Base-by-base conservation (phyloP, 805 yeast species). In the Sporopachydermia lactativora region DNA sequence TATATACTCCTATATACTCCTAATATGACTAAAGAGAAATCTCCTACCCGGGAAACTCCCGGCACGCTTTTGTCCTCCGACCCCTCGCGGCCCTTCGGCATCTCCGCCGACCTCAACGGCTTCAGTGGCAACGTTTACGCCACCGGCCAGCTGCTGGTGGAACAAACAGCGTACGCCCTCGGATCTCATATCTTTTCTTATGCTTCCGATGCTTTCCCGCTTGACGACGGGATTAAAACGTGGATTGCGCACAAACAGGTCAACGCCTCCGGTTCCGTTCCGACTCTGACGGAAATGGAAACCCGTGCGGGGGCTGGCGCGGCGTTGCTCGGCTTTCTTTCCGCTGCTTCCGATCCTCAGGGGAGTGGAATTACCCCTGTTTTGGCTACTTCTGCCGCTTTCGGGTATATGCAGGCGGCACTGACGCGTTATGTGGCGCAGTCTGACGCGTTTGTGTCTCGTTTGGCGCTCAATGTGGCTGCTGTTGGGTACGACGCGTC, bases 231-330 rank as follows among this genome's bases (percentile, higher is more conserved):
- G 38, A 54, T 80, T 46, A 65, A 64, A 45, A 57, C 68, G 40
- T 85, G 95, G 95, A 54, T 67, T 36, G 57, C 62, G 37, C 58
- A 65, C 39, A 65, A 64, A 52, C 68, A 72, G 51, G 52, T 55
- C 34, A 79, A 80, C 53, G 63, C 73, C 11, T 53, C 58, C 37
- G 77, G 76, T 17, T 59, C 57, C n/a, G 73, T 77, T 41, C 92
- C 94, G 18, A 65, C 65, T 41, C 59, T 79, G 49, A 65, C 74
- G 53, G 62, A 52, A 40, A 50, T 59, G 41, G 85, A 86, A 53
- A 72, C 83, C 42, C 75, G 95, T 56, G 65, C 80, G 2, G 96
- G 96, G 51, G 92, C 95, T 19, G 83, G 89, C 37, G 70, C 75
- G 46, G 72, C 82, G 18, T 69, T 89, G 37, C 63, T 82, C 39